Evolutionary conservation across 257 asterid genomes (phyloP).

Genomic region (Solanum raphanifolium): DNA sequence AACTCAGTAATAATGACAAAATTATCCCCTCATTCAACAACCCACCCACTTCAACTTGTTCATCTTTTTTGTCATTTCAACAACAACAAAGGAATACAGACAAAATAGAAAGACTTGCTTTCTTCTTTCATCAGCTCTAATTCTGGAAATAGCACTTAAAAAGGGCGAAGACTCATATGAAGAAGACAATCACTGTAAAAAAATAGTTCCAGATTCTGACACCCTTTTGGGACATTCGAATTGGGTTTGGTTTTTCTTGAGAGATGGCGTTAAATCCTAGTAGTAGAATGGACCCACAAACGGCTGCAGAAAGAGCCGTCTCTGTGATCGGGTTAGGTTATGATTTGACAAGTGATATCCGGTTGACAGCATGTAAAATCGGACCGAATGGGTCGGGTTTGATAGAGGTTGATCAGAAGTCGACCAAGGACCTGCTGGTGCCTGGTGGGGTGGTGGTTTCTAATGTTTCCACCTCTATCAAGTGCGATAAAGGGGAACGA

Average conservation of each 20-base stretch:
- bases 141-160: neutral
- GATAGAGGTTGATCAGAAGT: conserved; percentile 47
- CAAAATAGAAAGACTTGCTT: neutral
- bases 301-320: conserved; percentile 90
- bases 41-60: neutral
- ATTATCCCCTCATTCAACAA: neutral
- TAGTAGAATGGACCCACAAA: conserved; percentile 52
- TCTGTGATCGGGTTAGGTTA: conserved; percentile 81
- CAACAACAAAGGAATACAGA: neutral
- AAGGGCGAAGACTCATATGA: neutral
- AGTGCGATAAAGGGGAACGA: conserved; percentile 97
- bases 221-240: neutral
- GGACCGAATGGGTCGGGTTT: conserved; percentile 58
- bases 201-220: neutral
- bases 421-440: conserved; percentile 46
- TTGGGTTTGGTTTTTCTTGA: neutral
- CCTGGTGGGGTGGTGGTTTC: conserved; percentile 76
- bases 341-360: conserved; percentile 66
- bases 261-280: conserved; percentile 42
- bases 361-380: conserved; percentile 68
- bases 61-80: neutral
- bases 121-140: neutral
- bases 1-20: neutral
- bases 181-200: neutral
- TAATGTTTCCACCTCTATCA: conserved; percentile 50